Evolutionary conservation across 1,284 basidiomycete species (phyloP).

Genomic region (Spongiforma sp.): DNA sequence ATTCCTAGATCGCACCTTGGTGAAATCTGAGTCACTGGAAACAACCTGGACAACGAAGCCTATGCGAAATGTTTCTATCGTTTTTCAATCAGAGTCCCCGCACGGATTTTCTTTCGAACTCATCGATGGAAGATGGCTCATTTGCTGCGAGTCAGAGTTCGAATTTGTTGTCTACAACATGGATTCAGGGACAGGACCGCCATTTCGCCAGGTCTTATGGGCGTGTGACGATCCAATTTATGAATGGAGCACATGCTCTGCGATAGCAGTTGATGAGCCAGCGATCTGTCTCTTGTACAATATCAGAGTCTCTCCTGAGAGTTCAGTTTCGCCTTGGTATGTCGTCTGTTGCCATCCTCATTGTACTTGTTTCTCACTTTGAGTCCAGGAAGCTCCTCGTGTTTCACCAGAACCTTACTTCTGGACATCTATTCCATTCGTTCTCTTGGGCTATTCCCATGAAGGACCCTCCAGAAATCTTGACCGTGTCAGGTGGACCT

Average conservation of each 20-base stretch:
- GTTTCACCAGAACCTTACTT: too few species aligned
- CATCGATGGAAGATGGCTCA: conserved; percentile 3
- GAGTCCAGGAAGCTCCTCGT: neutral
- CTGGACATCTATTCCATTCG: too few species aligned
- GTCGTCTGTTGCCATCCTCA: neutral
- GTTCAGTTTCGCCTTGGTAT: neutral
- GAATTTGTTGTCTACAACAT: neutral
- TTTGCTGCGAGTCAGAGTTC: neutral
- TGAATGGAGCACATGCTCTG: neutral
- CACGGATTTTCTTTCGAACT: neutral
- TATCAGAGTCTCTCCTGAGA: neutral
- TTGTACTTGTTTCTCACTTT: neutral
- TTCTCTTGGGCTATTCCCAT: too few species aligned
- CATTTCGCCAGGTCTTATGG: neutral
- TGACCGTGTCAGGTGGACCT: too few species aligned
- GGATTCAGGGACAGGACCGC: neutral
- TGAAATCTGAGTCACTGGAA: neutral
- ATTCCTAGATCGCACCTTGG: neutral
- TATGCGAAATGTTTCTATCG: neutral
- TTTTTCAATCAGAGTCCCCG: neutral
- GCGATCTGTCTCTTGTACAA: neutral
- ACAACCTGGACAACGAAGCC: neutral
- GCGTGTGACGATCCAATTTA: neutral
- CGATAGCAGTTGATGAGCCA: neutral
- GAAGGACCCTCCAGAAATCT: too few species aligned